Base-by-base conservation (phyloP, 208 protist species). In the Acanthamoeba lenticulata region DNA sequence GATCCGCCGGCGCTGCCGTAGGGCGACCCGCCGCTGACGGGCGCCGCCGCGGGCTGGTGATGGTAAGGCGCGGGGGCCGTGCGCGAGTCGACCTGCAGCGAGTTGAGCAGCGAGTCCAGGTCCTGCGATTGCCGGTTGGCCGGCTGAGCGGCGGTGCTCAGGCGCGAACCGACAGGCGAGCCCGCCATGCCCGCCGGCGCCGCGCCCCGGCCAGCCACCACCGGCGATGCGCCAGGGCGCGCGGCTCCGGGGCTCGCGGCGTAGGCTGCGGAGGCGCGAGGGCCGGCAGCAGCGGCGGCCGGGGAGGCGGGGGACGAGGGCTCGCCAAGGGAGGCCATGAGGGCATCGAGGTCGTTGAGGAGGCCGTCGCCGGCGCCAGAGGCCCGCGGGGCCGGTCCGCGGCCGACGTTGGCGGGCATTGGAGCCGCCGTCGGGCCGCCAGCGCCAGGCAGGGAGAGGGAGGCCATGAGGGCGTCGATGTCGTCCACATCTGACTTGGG, bases 401-500 rank as follows among this genome's bases (percentile, higher is more conserved):
- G 6, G 32, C 15, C n/a, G 45, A 2, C n/a, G 38, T 60, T 6
- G n/a, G 47, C 13, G 15, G 72, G 32, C 11, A n/a, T 49, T 11
- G 45, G 45, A 3, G n/a, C n/a, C 27, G 44, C 1, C n/a, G 74
- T 3, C 2, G 27, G 40, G 83, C 19, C 19, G 49, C 47, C 29
- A 7, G 13, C 32, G 17, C 29, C 55, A 5, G 52, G 81, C n/a
- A 90, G 42, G 45, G 81, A 67, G 32, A 92, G 88, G 27, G 60
- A 49, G 44, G 60, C 88, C 88, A 92, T 79, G 40, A 92, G 88
- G 36, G 88, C 88, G 45, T 92, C 88, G 15, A 92, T 69, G 60
- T 92, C 88, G 45, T 74, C 52, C n/a, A 92, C 38, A 29, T 77
- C 88, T 3, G 81, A 32, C 81, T 19, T 32, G n/a, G 42, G 47